Evolutionary conservation across 345 rosid species (phyloP), one percentile per base, ranked within the genome.

Genomic region (Nephelium lappaceum): DNA sequence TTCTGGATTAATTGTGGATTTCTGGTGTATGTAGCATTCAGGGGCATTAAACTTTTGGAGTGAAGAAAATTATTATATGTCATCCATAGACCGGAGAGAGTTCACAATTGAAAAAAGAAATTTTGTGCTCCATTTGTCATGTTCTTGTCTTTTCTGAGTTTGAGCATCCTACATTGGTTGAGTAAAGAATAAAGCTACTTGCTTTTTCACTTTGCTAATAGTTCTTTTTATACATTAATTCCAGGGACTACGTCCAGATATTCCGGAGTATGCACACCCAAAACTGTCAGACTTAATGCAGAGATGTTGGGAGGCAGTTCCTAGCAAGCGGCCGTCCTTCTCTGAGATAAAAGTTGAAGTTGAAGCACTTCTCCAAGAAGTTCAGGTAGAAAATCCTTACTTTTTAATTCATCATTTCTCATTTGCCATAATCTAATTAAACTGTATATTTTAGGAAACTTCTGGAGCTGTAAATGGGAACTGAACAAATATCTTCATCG

Each of bases 211-310:
- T 38, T 42, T 23, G 23, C 14, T 64, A 36, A 51, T 65, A 47
- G 62, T 62, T 27, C 23, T 51, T 61, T n/a, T 36, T 39, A 16
- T 57, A n/a, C 16, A 45, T 75, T 49, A 23, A 21, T 70, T 80
- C 55, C 84, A 92, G 97, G 94, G 97, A 43, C 79, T 89, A 71
- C 91, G 93, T 14, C 97, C 94, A 2, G 91, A 88, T 43, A 84
- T 89, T 68, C 97, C 93, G 4, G 73, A 83, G 71, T 60, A 77
- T 71, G 85, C 85, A 14, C 90, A 90, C 53, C 93, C 97, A 12
- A 81, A 82, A 76, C 82, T 92, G 27, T 27, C 81, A 11, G 85
- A 83, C 36, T 69, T 91, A 86, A 92, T 92, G 93, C 88, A 85
- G 82, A 86, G 88, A 84, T 92, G 97, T 77, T 92, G 97, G 94